Evolutionary conservation across 768 basidiomycete species (phyloP), one percentile per base, ranked within the genome.

Genomic region (Lactarius pseudohatsudake): DNA sequence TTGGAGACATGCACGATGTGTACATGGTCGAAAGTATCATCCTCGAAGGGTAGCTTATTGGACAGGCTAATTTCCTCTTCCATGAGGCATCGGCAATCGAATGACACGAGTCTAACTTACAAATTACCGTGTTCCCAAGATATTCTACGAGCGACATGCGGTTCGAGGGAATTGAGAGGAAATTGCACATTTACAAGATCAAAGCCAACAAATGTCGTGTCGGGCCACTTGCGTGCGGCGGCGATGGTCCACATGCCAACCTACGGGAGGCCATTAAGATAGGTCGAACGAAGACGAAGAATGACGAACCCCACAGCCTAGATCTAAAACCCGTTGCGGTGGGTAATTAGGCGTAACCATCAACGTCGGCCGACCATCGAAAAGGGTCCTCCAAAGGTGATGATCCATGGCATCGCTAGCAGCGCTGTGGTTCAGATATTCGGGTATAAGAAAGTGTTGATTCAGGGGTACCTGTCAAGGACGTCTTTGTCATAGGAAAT

Each of bases 11-110:
- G 78, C 66, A 84, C 81, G 59, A 92, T 83, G 70, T 88, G 91
- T n/a, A 92, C 85, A 74, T 89, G 85, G 74, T 92, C 91, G 67
- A 92, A 92, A 70, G 89, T 85, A 66, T 92, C 89, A 62, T 92
- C 91, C 18, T 91, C 89, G 72, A 91, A 92, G 0, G 91, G 91
- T 22, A 92, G 79, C 71, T 82, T 88, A 13, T 85, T 90, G 57
- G 90, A 89, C 71, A 92, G 76, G 74, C 90, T 92, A 62, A 30
- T 20, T 34, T 53, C 26, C 43, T 16, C 55, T 32, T 62, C 38
- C 28, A 26, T 54, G 34, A 61, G 61, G 22, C 26, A 54, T 54
- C 15, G 59, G 36, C 40, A 57, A 59, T 34, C 18, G 53, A 16
- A 64, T 58, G 10, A 54, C 54, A 57, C 22, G 57, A 61, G 34